phyloP scores from a whole-genome alignment of 129 eudicot genomes.

The Glebionis coronaria region DNA sequence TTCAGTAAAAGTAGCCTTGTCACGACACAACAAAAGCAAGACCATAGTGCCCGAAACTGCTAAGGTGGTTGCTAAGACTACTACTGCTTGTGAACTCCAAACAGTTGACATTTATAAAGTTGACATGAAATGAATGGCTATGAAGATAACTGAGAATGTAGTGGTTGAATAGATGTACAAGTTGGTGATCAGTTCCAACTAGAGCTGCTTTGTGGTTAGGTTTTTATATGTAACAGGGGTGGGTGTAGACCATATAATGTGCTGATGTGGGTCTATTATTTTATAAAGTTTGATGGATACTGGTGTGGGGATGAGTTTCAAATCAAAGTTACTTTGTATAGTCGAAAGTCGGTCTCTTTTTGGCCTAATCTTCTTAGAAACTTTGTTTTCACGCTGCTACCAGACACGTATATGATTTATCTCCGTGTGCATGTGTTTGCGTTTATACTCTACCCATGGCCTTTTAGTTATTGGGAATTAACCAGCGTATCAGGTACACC shows the following conservation, averaged over 20 bases:
- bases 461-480: too few species aligned
- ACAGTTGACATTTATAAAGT: constrained; percentile 23
- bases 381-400: constrained; percentile 7
- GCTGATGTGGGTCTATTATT: constrained; percentile 13
- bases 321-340: constrained; percentile 16
- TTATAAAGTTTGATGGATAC: constrained; percentile 8
- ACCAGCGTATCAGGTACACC: too few species aligned
- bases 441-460: too few species aligned
- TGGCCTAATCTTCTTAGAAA: background rate
- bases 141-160: constrained; percentile 15
- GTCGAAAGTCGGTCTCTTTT: constrained; percentile 19
- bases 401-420: background rate
- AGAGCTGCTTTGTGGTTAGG: constrained; percentile 13
- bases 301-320: constrained; percentile 7
- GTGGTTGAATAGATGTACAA: constrained; percentile 30
- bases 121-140: constrained; percentile 15
- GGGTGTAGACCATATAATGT: constrained; percentile 23
- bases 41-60: constrained; percentile 37
- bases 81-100: constrained; percentile 34
- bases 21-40: constrained; percentile 28
- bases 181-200: constrained; percentile 30
- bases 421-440: background rate
- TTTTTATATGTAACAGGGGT: constrained; percentile 14
- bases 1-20: constrained; percentile 13
- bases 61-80: constrained; percentile 32